Percentiles rank a stretch among this genome's conserved stretches.
These are phyloP conservation scores for Persicaria tinctoria DNA, from an alignment of 148 eudicot genomes.

Conservation along the genomic window DNA sequence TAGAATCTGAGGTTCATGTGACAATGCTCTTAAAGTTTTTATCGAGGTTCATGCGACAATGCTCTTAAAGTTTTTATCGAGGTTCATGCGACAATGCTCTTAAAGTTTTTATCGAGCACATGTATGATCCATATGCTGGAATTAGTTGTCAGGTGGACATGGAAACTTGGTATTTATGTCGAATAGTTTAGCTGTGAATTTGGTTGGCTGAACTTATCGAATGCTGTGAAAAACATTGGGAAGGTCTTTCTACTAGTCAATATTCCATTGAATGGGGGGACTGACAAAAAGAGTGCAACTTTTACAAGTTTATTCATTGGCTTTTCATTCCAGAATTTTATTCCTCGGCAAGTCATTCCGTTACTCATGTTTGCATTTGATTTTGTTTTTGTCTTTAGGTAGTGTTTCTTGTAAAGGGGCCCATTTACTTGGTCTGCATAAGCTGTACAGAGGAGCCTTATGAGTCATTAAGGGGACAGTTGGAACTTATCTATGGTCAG, in stretches of 20 bases:
- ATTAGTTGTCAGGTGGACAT: background rate
- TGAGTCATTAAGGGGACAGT: constrained; percentile 69
- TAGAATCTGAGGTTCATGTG: too few species aligned
- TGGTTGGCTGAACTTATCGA: background rate
- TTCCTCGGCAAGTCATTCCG: background rate
- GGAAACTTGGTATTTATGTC: background rate
- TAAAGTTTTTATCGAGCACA: background rate
- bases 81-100: too few species aligned
- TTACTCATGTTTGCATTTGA: background rate
- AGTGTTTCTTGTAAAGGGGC: constrained; percentile 89
- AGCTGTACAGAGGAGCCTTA: constrained; percentile 95
- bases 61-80: too few species aligned
- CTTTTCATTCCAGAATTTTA: background rate
- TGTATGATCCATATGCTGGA: background rate
- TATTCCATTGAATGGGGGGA: background rate
- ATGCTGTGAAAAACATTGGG: background rate
- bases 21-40: too few species aligned
- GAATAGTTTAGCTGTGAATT: background rate
- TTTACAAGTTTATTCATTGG: background rate
- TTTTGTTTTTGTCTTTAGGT: constrained; percentile 38
- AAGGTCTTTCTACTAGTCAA: background rate
- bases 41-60: background rate
- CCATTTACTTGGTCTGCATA: constrained; percentile 93
- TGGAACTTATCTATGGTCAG: constrained; percentile 95
- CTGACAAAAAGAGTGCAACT: background rate